These are phyloP conservation scores for Filosporella fistucella DNA, from an alignment of 495 filamentous ascomycete species.

Conservation along the genomic window DNA sequence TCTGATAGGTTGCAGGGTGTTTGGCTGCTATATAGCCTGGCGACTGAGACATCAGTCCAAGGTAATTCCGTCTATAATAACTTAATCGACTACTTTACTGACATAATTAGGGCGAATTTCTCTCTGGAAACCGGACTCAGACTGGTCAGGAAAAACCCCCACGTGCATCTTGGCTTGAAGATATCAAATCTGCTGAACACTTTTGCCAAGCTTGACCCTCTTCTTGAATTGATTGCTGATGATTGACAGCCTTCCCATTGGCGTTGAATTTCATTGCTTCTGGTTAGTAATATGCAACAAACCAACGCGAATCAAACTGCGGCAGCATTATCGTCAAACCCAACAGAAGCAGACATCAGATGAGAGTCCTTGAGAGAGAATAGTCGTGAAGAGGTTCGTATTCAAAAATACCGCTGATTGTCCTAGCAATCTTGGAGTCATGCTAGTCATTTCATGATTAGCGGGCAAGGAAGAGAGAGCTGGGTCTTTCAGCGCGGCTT, in stretches of 20 bases:
- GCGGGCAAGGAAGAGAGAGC: conserved; percentile 1
- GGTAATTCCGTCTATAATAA: conserved; percentile 6
- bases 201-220: no score
- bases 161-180: neutral
- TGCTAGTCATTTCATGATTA: conserved; percentile 1
- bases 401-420: conserved; percentile 22
- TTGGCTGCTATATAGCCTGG: conserved; percentile 66
- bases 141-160: conserved; percentile 51
- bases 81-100: neutral
- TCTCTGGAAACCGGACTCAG: conserved; percentile 69
- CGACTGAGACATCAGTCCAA: conserved; percentile 63
- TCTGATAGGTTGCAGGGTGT: conserved; percentile 35
- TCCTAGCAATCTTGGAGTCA: conserved; percentile 18
- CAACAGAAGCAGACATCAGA: conserved; percentile 17
- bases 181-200: no score
- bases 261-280: conserved; percentile 80
- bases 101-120: conserved; percentile 44
- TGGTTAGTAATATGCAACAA: conserved; percentile 55
- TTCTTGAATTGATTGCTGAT: conserved; percentile 10
- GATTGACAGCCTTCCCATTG: conserved; percentile 56
- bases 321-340: conserved; percentile 30
- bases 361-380: conserved; percentile 19
- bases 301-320: conserved; percentile 25
- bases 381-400: conserved; percentile 45
- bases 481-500: conserved; percentile 52